These are phyloP conservation scores for Ramaria rubella DNA, from an alignment of 768 basidiomycete genomes.

Conservation along the genomic window DNA sequence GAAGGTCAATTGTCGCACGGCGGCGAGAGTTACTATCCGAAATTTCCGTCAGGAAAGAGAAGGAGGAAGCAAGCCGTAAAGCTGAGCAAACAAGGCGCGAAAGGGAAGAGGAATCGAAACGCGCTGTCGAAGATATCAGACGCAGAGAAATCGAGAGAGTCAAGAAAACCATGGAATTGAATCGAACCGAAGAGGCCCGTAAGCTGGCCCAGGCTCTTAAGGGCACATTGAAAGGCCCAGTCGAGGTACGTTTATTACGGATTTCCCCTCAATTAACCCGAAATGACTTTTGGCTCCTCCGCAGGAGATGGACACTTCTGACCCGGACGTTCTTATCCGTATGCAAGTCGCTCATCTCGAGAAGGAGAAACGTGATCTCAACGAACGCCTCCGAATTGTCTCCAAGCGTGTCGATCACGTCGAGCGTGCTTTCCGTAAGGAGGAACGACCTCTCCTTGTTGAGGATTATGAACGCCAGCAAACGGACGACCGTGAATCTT, in stretches of 20 bases:
- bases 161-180: slow-evolving; percentile 56
- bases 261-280: slow-evolving; percentile 2
- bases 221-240: slow-evolving; percentile 66
- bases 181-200: slow-evolving; percentile 74
- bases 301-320: slow-evolving; percentile 75
- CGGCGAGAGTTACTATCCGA: slow-evolving; percentile 80
- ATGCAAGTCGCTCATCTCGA: slow-evolving; percentile 94
- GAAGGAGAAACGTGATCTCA: slow-evolving; percentile 89
- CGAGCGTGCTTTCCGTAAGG: slow-evolving; percentile 92
- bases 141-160: slow-evolving; percentile 59
- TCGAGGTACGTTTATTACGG: slow-evolving; percentile 47
- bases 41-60: slow-evolving; percentile 77
- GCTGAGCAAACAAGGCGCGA: slow-evolving; percentile 61
- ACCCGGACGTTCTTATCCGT: slow-evolving; percentile 79
- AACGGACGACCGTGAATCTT: slow-evolving; percentile 61
- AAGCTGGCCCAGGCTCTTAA: slow-evolving; percentile 80
- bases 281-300: slow-evolving; percentile 5
- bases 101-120: slow-evolving; percentile 61
- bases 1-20: slow-evolving; percentile 78
- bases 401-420: slow-evolving; percentile 90
- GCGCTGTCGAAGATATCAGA: slow-evolving; percentile 56
- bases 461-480: slow-evolving; percentile 88
- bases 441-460: slow-evolving; percentile 78
- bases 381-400: slow-evolving; percentile 73
- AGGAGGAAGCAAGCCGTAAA: slow-evolving; percentile 75